Conservation (phyloP, 2,329 filamentous ascomycete species). For the Colletotrichum euphorbiae region DNA sequence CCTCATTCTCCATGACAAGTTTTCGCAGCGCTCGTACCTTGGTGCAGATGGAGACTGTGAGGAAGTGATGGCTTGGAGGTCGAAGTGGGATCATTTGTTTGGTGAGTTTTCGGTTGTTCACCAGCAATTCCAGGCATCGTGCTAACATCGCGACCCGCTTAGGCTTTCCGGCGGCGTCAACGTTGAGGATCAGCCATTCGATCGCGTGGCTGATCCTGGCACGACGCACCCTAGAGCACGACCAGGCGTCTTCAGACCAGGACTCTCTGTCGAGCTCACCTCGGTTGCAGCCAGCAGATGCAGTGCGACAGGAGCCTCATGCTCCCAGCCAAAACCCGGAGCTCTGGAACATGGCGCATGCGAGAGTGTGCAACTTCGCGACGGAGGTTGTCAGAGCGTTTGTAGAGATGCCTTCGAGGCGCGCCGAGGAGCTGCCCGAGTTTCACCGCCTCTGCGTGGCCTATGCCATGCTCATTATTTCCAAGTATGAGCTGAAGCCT, state of each 20-base stretch:
- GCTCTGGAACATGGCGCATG: conserved; percentile 24
- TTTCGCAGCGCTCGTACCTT: conserved; percentile 47
- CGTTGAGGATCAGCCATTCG: conserved; percentile 49
- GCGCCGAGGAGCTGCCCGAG: conserved; percentile 36
- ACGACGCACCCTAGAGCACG: conserved; percentile 32
- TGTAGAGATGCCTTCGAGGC: conserved; percentile 33
- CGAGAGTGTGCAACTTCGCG: conserved; percentile 29
- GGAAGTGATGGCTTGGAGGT: conserved; percentile 49
- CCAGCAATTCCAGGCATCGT: neutral
- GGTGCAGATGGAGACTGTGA: conserved; percentile 48
- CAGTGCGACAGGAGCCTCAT: neutral
- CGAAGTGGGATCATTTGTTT: conserved; percentile 50
- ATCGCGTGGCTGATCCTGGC: conserved; percentile 50
- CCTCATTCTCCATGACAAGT: conserved; percentile 50
- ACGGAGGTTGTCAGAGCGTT: conserved; percentile 34
- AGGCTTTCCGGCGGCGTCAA: conserved; percentile 50
- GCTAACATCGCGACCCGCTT: neutral
- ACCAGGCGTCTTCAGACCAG: conserved; percentile 32
- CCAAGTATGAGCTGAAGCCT: conserved; percentile 31
- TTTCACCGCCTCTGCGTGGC: conserved; percentile 36
- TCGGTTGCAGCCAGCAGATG: conserved; percentile 17
- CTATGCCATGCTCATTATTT: conserved; percentile 38
- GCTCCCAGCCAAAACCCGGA: neutral
- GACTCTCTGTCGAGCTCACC: conserved; percentile 36
- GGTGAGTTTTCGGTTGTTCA: conserved; percentile 42